Percentiles rank a stretch among this genome's conserved stretches.
Evolutionary conservation across 2,329 filamentous ascomycete species (phyloP).

Genomic region (Kalmusia sp.): DNA sequence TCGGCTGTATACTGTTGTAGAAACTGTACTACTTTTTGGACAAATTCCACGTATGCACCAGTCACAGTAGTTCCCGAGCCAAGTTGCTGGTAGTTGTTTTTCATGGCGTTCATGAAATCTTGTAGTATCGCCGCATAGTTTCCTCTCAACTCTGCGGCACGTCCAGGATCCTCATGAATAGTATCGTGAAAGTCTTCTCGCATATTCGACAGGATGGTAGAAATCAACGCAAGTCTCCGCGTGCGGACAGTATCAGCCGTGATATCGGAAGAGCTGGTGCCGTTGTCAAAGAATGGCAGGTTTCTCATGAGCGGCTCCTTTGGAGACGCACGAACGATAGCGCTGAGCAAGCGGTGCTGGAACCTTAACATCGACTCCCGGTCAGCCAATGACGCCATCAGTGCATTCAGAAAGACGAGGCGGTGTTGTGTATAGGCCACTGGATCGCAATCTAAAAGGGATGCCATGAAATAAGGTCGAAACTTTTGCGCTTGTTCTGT

Average conservation of each 20-base stretch:
- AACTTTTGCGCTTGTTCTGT: conserved; percentile 56
- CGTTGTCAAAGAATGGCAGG: conserved; percentile 60
- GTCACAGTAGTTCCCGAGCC: conserved; percentile 47
- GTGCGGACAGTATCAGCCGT: conserved; percentile 60
- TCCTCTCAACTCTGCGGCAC: conserved; percentile 47
- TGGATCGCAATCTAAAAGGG: conserved; percentile 48
- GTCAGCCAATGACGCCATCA: conserved; percentile 64
- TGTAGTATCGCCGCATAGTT: conserved; percentile 61
- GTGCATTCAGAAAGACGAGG: conserved; percentile 58
- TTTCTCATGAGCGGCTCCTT: conserved; percentile 61
- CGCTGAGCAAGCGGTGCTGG: conserved; percentile 64
- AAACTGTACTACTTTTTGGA: conserved; percentile 65
- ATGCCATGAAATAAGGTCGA: conserved; percentile 53
- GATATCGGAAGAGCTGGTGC: conserved; percentile 54
- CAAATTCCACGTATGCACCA: conserved; percentile 67
- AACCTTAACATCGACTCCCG: conserved; percentile 67
- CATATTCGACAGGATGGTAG: conserved; percentile 66
- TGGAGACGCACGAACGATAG: conserved; percentile 57
- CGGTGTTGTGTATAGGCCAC: conserved; percentile 54
- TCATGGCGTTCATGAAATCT: conserved; percentile 67
- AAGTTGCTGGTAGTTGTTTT: conserved; percentile 65
- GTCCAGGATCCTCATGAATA: conserved; percentile 33
- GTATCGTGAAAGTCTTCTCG: conserved; percentile 54
- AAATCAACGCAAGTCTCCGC: conserved; percentile 63
- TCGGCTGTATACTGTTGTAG: conserved; percentile 67